phyloP scores from a whole-genome alignment of 495 filamentous ascomycete genomes.

The Gamarada debralockiae region DNA sequence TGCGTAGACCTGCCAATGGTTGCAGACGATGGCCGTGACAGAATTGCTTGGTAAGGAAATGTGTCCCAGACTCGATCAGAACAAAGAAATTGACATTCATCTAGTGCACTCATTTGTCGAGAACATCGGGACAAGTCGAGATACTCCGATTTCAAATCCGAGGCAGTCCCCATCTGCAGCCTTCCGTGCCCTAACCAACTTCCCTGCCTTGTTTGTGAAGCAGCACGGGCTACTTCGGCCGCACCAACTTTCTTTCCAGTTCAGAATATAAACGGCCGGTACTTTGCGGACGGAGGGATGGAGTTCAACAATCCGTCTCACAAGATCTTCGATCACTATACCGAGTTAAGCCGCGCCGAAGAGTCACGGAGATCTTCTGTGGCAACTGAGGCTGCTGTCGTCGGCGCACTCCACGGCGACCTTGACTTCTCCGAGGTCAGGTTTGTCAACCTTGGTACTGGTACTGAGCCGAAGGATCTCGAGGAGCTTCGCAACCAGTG shows the following conservation, averaged over 20 bases:
- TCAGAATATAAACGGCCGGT: constrained; percentile 5
- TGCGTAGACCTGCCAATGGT: constrained; percentile 3
- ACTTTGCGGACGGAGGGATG: constrained; percentile 13
- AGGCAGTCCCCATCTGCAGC: constrained; percentile 11
- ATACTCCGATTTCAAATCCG: constrained; percentile 10
- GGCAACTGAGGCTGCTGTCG: background rate
- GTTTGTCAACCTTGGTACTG: constrained; percentile 19
- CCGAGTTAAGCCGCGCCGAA: background rate
- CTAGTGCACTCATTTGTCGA: constrained; percentile 11
- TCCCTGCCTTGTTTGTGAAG: constrained; percentile 27
- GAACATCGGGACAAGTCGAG: constrained; percentile 11
- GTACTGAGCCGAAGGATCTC: constrained; percentile 6
- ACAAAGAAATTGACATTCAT: constrained; percentile 6
- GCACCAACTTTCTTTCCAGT: constrained; percentile 30
- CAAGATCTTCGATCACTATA: constrained; percentile 9
- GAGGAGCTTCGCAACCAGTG: background rate
- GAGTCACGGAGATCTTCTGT: constrained; percentile 6
- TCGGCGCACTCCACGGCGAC: constrained; percentile 4
- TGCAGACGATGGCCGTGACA: background rate
- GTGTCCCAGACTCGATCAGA: background rate
- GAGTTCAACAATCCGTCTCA: constrained; percentile 12
- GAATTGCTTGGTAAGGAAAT: constrained; percentile 9
- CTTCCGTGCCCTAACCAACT: constrained; percentile 8
- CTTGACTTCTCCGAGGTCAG: constrained; percentile 19
- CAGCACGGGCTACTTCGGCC: constrained; percentile 30